phyloP scores from a whole-genome alignment of 2,329 filamentous ascomycete species.

The Aureobasidium namibiae region DNA sequence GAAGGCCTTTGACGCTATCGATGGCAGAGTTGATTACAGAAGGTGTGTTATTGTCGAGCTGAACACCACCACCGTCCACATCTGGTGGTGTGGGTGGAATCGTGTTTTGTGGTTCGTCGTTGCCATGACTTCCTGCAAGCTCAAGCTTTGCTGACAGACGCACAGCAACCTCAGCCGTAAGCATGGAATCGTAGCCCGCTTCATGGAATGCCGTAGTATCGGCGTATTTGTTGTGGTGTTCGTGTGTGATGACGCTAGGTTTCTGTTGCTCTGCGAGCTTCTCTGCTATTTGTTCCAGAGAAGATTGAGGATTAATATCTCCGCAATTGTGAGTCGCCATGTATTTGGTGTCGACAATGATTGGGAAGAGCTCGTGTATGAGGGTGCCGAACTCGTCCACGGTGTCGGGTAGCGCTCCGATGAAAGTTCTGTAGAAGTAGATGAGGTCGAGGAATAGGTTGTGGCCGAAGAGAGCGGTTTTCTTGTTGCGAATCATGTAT shows the following conservation, averaged over 20 bases:
- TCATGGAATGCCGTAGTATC: slow-evolving; percentile 43
- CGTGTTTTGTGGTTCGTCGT: slow-evolving; percentile 15
- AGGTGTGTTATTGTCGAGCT: slow-evolving; percentile 3
- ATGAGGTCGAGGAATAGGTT: slow-evolving; percentile 58
- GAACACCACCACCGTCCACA: slow-evolving; percentile 14
- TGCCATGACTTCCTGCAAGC: slow-evolving; percentile 28
- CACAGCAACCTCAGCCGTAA: slow-evolving; percentile 52
- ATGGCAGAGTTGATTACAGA: background rate
- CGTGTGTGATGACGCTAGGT: slow-evolving; percentile 35
- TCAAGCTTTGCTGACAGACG: slow-evolving; percentile 46
- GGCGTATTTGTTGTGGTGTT: slow-evolving; percentile 34
- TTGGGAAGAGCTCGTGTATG: slow-evolving; percentile 48
- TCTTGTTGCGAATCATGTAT: slow-evolving; percentile 35
- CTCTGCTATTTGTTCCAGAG: slow-evolving; percentile 41
- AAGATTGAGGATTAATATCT: slow-evolving; percentile 41
- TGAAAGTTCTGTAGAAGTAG: slow-evolving; percentile 56
- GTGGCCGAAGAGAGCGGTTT: slow-evolving; percentile 52
- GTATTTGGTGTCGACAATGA: slow-evolving; percentile 56
- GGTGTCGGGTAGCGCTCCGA: slow-evolving; percentile 47
- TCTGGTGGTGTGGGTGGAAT: slow-evolving; percentile 12
- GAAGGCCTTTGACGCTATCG: slow-evolving; percentile 2
- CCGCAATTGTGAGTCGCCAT: slow-evolving; percentile 50
- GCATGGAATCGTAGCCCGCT: slow-evolving; percentile 55
- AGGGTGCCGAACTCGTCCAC: slow-evolving; percentile 45
- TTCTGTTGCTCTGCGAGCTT: slow-evolving; percentile 32